Base-by-base conservation (phyloP, 768 basidiomycete genomes). In the Xerocomellus intermedius region DNA sequence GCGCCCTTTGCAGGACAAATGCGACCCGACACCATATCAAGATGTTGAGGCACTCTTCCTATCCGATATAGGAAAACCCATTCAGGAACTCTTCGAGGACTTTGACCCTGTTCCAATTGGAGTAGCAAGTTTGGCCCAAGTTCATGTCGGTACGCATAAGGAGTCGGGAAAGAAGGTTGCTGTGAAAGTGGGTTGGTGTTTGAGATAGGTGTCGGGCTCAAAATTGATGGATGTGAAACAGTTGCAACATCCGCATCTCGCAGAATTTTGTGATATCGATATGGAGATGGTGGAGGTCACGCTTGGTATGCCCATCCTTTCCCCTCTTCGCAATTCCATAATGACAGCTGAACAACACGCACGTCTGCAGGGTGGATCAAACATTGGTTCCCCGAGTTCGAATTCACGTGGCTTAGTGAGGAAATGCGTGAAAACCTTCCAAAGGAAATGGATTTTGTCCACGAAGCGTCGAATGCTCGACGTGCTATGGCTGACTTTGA, bases 101-200 rank as follows among this genome's bases (percentile, higher is more conserved):
- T 96, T 98, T 66, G 85, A 97, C 61, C 84, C 85, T 5, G 75
- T 78, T 17, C 97, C 97, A 8, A 91, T 98, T 42, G 97, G 97
- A 3, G 94, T 98, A 16, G 97, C 97, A 13, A 96, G 93, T 64
- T 73, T 98, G 36, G 97, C 97, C 6, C 97, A 99, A 71, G 97
- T 98, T 16, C 97, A 98, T 71, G 81, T 88, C 19, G 97, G 86
- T 4, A 81, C 73, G 14, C 85, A 91, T 57, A 81, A 82, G 48
- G 76, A 82, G 45, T 85, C 87, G 5, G 89, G 91, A 3, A 79
- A 80, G 68, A 73, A 75, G 51, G 94, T 94, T 26, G 97, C 97
- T 8, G 89, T 98, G 48, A 96, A 95, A 74, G 88, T 88, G 56
- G 32, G 73, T 60, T 42, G 24, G 35, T 37, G 35, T 52, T 46